Conservation (phyloP, 768 basidiomycete genomes). For the Termitomyces sp. region DNA sequence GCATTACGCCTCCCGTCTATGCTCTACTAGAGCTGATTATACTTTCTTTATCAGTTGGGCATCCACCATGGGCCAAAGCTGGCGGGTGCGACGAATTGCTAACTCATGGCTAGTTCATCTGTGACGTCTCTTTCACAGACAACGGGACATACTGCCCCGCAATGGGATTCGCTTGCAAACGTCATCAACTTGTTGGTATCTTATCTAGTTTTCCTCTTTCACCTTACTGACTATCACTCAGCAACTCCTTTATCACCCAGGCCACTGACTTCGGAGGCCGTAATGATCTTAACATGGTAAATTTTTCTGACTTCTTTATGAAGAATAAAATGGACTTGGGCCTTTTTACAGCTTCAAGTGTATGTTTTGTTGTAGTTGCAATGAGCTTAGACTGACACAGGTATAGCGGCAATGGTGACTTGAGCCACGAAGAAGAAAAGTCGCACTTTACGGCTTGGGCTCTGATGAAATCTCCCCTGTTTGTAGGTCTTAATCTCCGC, state of each 20-base stretch:
- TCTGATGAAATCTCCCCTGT: conserved; percentile 60
- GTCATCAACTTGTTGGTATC: conserved; percentile 58
- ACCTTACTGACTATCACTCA: conserved; percentile 21
- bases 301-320: conserved; percentile 7
- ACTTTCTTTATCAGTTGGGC: conserved; percentile 41
- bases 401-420: conserved; percentile 59
- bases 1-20: conserved; percentile 7
- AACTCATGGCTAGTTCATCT: background rate
- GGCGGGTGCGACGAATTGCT: conserved; percentile 45
- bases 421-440: conserved; percentile 62
- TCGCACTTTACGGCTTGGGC: conserved; percentile 76
- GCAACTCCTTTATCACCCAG: conserved; percentile 66
- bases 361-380: conserved; percentile 22
- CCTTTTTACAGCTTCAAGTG: conserved; percentile 49
- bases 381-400: background rate
- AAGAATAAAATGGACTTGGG: background rate
- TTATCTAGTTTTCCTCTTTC: background rate
- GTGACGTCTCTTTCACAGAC: conserved; percentile 33
- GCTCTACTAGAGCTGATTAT: background rate
- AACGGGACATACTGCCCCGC: conserved; percentile 48
- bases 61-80: conserved; percentile 58
- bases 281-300: conserved; percentile 69
- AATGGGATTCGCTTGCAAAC: conserved; percentile 52
- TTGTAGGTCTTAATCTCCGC: conserved; percentile 29
- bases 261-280: conserved; percentile 65